phyloP scores from a whole-genome alignment of 2,329 filamentous ascomycete genomes.

The Phaeosphaeria sp. region DNA sequence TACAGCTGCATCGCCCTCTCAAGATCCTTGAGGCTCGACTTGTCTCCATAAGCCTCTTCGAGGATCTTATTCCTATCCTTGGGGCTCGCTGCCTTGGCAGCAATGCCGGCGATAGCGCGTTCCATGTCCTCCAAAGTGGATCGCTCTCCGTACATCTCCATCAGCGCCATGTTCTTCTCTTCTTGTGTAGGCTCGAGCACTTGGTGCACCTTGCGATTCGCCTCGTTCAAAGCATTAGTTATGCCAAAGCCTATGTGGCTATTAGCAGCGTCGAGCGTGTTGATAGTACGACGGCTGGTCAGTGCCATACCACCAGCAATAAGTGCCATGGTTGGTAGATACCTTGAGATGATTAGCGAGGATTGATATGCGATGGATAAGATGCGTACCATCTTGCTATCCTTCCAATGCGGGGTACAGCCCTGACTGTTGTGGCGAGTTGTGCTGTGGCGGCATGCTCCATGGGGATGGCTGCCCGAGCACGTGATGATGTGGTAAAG shows the following conservation, averaged over 20 bases:
- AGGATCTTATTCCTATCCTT: slow-evolving; percentile 48
- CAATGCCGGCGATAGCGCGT: slow-evolving; percentile 36
- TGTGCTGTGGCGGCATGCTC: slow-evolving; percentile 31
- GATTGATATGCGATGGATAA: neutral
- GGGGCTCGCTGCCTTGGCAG: slow-evolving; percentile 33
- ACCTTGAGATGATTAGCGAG: slow-evolving; percentile 25
- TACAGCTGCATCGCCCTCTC: slow-evolving; percentile 54
- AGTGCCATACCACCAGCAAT: slow-evolving; percentile 38
- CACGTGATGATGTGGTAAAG: slow-evolving; percentile 39
- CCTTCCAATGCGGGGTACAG: slow-evolving; percentile 39
- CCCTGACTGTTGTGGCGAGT: slow-evolving; percentile 27
- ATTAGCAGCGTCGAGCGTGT: slow-evolving; percentile 38
- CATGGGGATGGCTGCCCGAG: slow-evolving; percentile 31
- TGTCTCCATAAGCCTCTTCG: slow-evolving; percentile 57
- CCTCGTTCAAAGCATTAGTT: slow-evolving; percentile 37
- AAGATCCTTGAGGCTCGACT: slow-evolving; percentile 52
- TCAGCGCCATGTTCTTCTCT: slow-evolving; percentile 37
- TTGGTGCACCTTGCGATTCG: slow-evolving; percentile 36
- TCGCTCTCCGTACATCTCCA: slow-evolving; percentile 40
- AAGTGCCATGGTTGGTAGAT: slow-evolving; percentile 44
- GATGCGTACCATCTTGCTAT: slow-evolving; percentile 39
- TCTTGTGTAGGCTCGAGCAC: slow-evolving; percentile 34
- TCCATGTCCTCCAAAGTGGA: slow-evolving; percentile 44
- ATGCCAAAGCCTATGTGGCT: slow-evolving; percentile 43
- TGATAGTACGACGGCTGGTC: slow-evolving; percentile 29